These are phyloP conservation scores for Leishmania martiniquensis DNA, from an alignment of 208 protist genomes.

Conservation along the genomic window DNA sequence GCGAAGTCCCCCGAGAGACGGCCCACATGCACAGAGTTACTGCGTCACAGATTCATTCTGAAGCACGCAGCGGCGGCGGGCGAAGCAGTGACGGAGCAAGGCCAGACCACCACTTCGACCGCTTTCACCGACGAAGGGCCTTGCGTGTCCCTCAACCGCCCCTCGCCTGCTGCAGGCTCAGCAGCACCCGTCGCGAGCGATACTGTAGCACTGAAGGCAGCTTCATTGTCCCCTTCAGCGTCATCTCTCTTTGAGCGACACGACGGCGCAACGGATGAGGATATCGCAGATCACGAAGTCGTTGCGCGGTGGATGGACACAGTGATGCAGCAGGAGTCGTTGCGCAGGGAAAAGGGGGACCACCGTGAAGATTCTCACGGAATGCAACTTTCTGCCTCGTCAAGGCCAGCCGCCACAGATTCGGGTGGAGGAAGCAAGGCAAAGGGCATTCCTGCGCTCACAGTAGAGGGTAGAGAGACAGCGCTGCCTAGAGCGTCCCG, in stretches of 20 bases:
- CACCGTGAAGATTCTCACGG: background rate
- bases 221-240: background rate
- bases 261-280: conserved; percentile 12
- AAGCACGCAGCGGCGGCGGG: conserved; percentile 8
- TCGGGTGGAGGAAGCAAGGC: background rate
- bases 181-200: background rate
- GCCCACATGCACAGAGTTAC: conserved; percentile 66
- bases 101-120: background rate
- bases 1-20: conserved; percentile 59
- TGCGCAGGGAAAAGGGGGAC: background rate
- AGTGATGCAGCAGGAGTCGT: background rate
- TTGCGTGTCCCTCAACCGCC: background rate
- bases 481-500: background rate
- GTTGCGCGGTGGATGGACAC: conserved; percentile 19
- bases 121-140: background rate
- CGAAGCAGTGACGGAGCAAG: background rate
- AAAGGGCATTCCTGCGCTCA: background rate
- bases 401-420: background rate
- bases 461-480: background rate
- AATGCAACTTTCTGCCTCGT: background rate
- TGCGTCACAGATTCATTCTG: conserved; percentile 75
- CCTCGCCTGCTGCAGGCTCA: background rate
- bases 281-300: conserved; percentile 20
- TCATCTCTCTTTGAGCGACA: conserved; percentile 10
- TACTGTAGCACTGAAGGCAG: background rate